Conservation (phyloP, 148 eudicot species). For the Chenopodium album region DNA sequence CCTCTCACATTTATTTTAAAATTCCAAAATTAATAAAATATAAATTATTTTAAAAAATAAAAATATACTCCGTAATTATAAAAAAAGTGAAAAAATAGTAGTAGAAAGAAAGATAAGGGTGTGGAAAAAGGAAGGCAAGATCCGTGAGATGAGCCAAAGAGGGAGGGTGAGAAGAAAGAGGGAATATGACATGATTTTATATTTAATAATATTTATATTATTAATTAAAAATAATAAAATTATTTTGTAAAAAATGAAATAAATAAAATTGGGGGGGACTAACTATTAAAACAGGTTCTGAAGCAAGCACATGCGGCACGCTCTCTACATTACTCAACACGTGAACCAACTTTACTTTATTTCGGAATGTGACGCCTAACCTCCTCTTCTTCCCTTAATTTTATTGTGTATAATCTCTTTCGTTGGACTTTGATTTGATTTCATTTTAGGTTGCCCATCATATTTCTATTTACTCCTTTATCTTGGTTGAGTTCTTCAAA, state of each 20-base stretch:
- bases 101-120: constrained; percentile 21
- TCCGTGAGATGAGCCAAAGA: constrained; percentile 61
- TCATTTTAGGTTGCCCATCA: constrained; percentile 4
- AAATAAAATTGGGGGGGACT: background rate
- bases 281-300: constrained; percentile 24
- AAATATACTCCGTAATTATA: background rate
- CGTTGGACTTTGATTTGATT: background rate
- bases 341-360: constrained; percentile 34
- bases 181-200: background rate
- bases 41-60: background rate
- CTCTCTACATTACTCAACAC: constrained; percentile 37
- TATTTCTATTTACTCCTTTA: background rate
- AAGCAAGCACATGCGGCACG: constrained; percentile 46
- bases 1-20: background rate
- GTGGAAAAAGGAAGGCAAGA: constrained; percentile 52
- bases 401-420: background rate
- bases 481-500: constrained; percentile 18
- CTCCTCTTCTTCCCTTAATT: background rate
- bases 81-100: constrained; percentile 2
- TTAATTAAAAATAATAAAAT: too few species aligned
- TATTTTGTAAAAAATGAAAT: background rate
- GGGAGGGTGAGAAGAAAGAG: constrained; percentile 20
- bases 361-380: constrained; percentile 32
- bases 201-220: too few species aligned
- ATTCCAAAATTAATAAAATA: background rate